phyloP scores from a whole-genome alignment of 768 basidiomycete species.

The Pseudohyphozyma bogoriensis region DNA sequence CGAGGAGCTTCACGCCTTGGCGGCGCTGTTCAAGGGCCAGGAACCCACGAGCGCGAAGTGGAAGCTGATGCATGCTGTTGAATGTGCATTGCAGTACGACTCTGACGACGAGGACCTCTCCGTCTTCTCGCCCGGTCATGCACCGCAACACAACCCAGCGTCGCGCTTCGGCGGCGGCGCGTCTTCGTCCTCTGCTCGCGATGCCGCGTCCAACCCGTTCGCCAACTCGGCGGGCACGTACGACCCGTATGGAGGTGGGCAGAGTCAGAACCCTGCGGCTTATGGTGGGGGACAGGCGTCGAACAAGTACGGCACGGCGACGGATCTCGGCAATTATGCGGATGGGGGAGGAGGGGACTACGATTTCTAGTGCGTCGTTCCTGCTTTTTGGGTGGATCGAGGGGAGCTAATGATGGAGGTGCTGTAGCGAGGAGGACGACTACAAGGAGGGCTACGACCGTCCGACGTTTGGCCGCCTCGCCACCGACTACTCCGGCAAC shows the following conservation, averaged over 20 bases:
- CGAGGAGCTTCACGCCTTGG: background rate
- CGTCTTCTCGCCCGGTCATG: conserved; percentile 9
- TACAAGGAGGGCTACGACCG: background rate
- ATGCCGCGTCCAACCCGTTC: conserved; percentile 11
- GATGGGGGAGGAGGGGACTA: conserved; percentile 8
- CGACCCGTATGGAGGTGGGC: conserved; percentile 12
- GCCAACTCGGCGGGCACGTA: conserved; percentile 15
- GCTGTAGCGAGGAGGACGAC: conserved; percentile 23
- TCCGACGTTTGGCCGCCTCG: background rate
- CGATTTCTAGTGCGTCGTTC: conserved; percentile 15
- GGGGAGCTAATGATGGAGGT: background rate
- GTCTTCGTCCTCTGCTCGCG: background rate
- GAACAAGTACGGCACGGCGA: conserved; percentile 13
- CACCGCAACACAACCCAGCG: background rate
- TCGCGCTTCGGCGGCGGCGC: background rate
- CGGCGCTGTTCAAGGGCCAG: background rate
- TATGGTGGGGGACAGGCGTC: conserved; percentile 25
- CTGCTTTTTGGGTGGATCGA: background rate
- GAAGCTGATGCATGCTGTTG: too few species aligned
- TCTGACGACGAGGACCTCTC: conserved; percentile 28
- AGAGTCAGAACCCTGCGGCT: conserved; percentile 26
- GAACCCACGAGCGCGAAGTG: too few species aligned
- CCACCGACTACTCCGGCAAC: background rate
- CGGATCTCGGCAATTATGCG: conserved; percentile 6
- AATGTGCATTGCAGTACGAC: conserved; percentile 24